Percentiles rank a stretch among this genome's conserved stretches.
Evolutionary conservation across 75 land plant species (phyloP).

Genomic region (Cryptomeria japonica): DNA sequence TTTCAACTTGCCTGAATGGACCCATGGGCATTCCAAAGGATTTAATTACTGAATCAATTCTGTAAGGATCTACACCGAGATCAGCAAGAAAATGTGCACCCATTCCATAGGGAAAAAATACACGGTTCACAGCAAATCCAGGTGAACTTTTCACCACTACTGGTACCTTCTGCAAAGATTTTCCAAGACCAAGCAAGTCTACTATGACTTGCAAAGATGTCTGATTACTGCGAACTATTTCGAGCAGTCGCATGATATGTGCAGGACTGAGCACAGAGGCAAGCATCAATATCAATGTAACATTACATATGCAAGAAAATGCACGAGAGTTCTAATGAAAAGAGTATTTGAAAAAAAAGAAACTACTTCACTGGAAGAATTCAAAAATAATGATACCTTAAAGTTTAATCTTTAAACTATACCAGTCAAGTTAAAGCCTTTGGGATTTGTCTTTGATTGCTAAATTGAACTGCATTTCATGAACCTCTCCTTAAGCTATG

Average conservation of each 20-base stretch:
- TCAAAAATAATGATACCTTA: neutral
- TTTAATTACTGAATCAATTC: constrained; percentile 39
- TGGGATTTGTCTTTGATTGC: neutral
- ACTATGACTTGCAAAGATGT: constrained; percentile 44
- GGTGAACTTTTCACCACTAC: constrained; percentile 44
- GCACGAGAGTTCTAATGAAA: neutral
- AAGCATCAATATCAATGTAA: neutral
- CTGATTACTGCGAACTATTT: constrained; percentile 43
- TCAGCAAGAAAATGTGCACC: constrained; percentile 33
- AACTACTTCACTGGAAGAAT: neutral
- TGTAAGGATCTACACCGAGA: constrained; percentile 38
- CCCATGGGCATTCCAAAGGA: constrained; percentile 59
- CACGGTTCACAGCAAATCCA: constrained; percentile 53
- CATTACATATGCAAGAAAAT: neutral
- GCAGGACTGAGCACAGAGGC: constrained; percentile 36
- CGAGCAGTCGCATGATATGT: constrained; percentile 48
- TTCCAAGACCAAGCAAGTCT: constrained; percentile 45
- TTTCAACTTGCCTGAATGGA: constrained; percentile 34
- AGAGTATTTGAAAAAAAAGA: neutral
- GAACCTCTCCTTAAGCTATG: neutral
- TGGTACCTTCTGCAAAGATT: constrained; percentile 41
- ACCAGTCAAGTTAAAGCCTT: neutral
- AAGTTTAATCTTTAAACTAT: neutral
- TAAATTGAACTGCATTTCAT: neutral
- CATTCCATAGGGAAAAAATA: constrained; percentile 47